Conservation (phyloP, 441 rosid genomes). For the Corymbia calophylla region DNA sequence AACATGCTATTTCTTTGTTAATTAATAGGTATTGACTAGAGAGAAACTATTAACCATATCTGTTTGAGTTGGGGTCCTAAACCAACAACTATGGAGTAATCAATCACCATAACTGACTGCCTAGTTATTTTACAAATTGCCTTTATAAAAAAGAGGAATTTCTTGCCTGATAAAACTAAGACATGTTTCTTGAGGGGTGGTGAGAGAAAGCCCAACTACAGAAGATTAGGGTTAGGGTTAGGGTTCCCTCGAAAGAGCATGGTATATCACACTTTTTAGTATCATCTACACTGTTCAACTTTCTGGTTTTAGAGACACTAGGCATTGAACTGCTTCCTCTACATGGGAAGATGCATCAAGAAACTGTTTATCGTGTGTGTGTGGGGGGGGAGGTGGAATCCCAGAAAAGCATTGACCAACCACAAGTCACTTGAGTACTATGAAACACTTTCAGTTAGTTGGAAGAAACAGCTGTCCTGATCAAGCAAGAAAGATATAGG, state of each 20-base stretch:
- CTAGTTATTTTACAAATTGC: neutral
- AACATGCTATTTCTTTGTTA: neutral
- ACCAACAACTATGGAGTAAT: neutral
- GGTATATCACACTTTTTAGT: neutral
- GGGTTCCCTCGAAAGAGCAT: neutral
- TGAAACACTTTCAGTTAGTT: neutral
- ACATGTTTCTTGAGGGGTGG: neutral
- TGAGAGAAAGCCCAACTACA: neutral
- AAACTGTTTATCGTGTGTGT: neutral
- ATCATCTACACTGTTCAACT: neutral
- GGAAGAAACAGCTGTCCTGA: neutral
- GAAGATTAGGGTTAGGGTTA: neutral
- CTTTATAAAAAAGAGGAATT: neutral
- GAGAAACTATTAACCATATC: neutral
- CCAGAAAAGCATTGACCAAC: neutral
- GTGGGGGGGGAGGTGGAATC: neutral
- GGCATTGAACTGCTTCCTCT: neutral
- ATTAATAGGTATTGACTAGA: neutral
- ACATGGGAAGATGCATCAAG: neutral
- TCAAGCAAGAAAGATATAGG: neutral
- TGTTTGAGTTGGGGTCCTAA: neutral
- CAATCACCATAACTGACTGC: neutral
- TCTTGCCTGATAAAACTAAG: neutral
- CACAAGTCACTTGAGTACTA: neutral
- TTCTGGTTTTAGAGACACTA: neutral